These are phyloP conservation scores for Diaporthe batatas DNA, from an alignment of 2,329 filamentous ascomycete species.

Conservation along the genomic window DNA sequence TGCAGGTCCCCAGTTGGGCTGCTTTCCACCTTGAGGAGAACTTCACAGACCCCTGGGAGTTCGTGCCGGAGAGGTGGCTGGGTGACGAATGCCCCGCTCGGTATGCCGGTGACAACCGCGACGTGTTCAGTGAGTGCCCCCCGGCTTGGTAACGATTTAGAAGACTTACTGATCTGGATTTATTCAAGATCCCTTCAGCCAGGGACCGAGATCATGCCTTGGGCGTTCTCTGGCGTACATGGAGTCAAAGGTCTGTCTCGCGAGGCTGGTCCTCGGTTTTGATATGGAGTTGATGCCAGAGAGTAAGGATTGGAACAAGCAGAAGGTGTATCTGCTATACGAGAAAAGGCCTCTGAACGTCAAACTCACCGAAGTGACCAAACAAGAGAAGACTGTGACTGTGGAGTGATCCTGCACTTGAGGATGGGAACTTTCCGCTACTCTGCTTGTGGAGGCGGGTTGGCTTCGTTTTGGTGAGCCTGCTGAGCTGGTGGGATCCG, in stretches of 20 bases:
- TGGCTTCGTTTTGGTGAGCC: neutral
- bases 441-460: neutral
- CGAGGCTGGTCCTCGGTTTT: constrained; percentile 45
- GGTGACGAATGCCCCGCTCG: constrained; percentile 38
- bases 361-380: constrained; percentile 35
- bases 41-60: constrained; percentile 48
- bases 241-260: constrained; percentile 45
- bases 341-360: constrained; percentile 44
- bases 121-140: constrained; percentile 38
- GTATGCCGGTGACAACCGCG: constrained; percentile 38
- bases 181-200: constrained; percentile 35
- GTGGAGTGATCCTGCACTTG: too few relatives aligned
- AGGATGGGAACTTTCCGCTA: neutral
- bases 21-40: constrained; percentile 48
- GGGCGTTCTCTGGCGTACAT: constrained; percentile 45
- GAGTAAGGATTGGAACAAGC: constrained; percentile 41
- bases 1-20: constrained; percentile 50
- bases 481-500: constrained; percentile 9
- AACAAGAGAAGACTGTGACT: neutral
- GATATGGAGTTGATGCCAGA: constrained; percentile 47
- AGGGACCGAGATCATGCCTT: constrained; percentile 40
- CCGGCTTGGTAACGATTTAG: neutral
- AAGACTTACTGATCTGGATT: neutral
- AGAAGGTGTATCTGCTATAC: constrained; percentile 44
- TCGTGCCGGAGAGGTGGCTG: constrained; percentile 52